Evolutionary conservation across 306 rosid genomes (phyloP).

Genomic region (Citrullus colocynthis): DNA sequence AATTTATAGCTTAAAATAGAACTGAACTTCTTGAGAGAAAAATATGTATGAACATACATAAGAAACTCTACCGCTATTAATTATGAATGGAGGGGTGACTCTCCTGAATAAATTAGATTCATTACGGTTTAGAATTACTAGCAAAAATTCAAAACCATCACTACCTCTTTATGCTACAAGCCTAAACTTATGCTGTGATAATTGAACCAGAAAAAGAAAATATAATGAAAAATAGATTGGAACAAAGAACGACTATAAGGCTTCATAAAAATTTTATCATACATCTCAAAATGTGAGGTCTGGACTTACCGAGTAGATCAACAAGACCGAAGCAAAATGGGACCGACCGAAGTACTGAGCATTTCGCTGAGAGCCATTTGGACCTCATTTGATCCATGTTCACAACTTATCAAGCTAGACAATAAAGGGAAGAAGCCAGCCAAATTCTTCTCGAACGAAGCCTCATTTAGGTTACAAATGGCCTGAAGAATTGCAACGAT

Average conservation of each 20-base stretch:
- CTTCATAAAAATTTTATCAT: slow-evolving; percentile 31
- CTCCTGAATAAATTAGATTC: slow-evolving; percentile 33
- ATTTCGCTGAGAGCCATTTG: slow-evolving; percentile 82
- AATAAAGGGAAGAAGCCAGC: slow-evolving; percentile 68
- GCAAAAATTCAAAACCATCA: slow-evolving; percentile 29
- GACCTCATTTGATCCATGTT: slow-evolving; percentile 88
- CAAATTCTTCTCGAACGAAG: slow-evolving; percentile 64
- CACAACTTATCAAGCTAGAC: slow-evolving; percentile 74
- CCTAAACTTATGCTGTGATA: slow-evolving; percentile 30
- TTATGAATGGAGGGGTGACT: slow-evolving; percentile 22
- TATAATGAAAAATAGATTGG: neutral
- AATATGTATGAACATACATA: neutral
- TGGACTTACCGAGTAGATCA: slow-evolving; percentile 24
- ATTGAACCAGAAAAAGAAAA: slow-evolving; percentile 10
- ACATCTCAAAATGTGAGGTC: slow-evolving; percentile 34
- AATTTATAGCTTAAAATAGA: slow-evolving; percentile 1
- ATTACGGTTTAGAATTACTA: slow-evolving; percentile 23
- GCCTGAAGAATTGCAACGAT: slow-evolving; percentile 88
- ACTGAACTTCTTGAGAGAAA: slow-evolving; percentile 6
- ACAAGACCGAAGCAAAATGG: slow-evolving; percentile 64
- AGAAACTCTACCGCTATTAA: slow-evolving; percentile 9
- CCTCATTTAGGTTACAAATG: slow-evolving; percentile 56
- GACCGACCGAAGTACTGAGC: slow-evolving; percentile 79
- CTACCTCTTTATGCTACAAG: slow-evolving; percentile 41
- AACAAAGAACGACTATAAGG: slow-evolving; percentile 14